A percentile compares a stretch with the other conserved stretches of the same genome.
These are phyloP conservation scores for Tetragonia tetragonoides DNA, from an alignment of 148 eudicot species.

Conservation along the genomic window DNA sequence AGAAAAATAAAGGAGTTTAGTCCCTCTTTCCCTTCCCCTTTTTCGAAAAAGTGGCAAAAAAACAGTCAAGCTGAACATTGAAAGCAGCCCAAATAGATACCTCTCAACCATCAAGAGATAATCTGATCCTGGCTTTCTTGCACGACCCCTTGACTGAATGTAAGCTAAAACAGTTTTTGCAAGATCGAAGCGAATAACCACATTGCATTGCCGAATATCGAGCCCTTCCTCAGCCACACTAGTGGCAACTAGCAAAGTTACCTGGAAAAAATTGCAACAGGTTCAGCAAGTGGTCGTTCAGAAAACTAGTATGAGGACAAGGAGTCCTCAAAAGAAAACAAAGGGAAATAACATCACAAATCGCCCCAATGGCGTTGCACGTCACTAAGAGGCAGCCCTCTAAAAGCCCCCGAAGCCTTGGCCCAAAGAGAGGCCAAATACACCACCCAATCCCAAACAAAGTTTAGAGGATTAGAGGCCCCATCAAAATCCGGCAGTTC, in stretches of 20 bases:
- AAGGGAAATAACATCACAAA: too few species aligned
- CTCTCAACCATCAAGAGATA: constrained; percentile 98
- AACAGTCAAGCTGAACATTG: background rate
- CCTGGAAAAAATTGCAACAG: constrained; percentile 40
- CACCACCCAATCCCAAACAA: too few species aligned
- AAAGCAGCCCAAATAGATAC: constrained; percentile 31
- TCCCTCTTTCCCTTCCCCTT: background rate
- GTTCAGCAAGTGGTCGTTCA: constrained; percentile 1
- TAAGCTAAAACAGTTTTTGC: constrained; percentile 99
- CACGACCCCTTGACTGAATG: constrained; percentile 98
- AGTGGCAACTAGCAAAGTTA: constrained; percentile 94
- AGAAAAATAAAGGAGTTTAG: constrained; percentile 9
- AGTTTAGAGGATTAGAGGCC: too few species aligned
- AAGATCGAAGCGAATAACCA: constrained; percentile 96
- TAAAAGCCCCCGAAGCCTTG: too few species aligned
- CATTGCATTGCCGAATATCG: constrained; percentile 98
- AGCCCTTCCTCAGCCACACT: constrained; percentile 99
- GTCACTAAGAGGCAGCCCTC: too few species aligned
- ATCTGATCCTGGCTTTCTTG: constrained; percentile 98
- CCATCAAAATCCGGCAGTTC: too few species aligned
- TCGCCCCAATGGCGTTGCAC: too few species aligned
- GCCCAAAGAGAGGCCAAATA: too few species aligned
- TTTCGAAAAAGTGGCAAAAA: constrained; percentile 10
- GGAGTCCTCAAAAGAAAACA: too few species aligned
- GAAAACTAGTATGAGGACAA: background rate